Evolutionary conservation across 2,329 filamentous ascomycete species (phyloP).

Genomic region (Ciborinia camelliae): DNA sequence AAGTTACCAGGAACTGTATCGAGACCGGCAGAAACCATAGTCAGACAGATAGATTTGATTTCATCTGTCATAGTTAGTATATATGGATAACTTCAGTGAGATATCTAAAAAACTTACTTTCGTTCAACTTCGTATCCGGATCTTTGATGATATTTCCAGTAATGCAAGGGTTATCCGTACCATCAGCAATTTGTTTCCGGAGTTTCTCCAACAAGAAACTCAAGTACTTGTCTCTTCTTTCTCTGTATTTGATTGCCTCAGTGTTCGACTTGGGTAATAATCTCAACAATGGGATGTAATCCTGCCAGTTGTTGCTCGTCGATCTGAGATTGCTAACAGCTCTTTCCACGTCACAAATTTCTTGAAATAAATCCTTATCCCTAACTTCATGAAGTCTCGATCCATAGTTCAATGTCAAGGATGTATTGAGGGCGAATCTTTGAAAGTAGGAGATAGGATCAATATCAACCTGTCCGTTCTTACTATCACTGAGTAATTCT

Average conservation of each 20-base stretch:
- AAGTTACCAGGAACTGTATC: constrained; percentile 79
- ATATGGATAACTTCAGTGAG: constrained; percentile 34
- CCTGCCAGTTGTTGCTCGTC: constrained; percentile 80
- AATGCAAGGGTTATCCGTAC: constrained; percentile 66
- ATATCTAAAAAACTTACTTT: constrained; percentile 44
- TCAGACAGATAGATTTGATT: constrained; percentile 75
- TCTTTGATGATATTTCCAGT: constrained; percentile 60
- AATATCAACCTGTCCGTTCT: constrained; percentile 59
- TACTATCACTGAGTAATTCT: constrained; percentile 64
- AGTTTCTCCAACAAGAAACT: constrained; percentile 56
- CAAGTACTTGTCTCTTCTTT: constrained; percentile 65
- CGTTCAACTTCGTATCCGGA: constrained; percentile 65
- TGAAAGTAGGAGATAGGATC: constrained; percentile 73
- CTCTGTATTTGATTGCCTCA: constrained; percentile 61
- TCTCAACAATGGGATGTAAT: constrained; percentile 75
- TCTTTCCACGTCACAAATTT: constrained; percentile 73
- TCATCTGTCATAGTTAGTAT: constrained; percentile 55
- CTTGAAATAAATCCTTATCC: constrained; percentile 62
- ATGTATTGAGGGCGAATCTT: constrained; percentile 73
- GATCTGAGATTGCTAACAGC: constrained; percentile 72
- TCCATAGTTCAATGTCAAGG: constrained; percentile 75
- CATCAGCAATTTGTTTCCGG: constrained; percentile 57
- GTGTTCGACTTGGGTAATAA: constrained; percentile 59
- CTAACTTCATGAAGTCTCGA: constrained; percentile 66
- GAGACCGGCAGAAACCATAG: constrained; percentile 77